phyloP scores from a whole-genome alignment of 768 basidiomycete species.

The Xerocomellus amylosporus region DNA sequence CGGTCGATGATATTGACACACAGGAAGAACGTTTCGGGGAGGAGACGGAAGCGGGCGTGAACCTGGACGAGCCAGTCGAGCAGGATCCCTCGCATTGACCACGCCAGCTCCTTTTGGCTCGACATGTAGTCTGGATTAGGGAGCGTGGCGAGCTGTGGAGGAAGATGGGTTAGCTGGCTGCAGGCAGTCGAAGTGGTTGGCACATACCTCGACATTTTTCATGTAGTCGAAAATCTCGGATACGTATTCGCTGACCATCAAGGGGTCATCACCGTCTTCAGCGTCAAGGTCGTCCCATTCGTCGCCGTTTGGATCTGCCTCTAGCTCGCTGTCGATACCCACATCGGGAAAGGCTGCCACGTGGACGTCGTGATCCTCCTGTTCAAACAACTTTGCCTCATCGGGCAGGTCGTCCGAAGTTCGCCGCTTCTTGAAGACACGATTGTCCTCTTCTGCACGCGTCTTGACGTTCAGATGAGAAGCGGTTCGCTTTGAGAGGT shows the following conservation, averaged over 20 bases:
- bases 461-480: conserved; percentile 28
- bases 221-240: conserved; percentile 91
- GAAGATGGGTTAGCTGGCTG: not conserved
- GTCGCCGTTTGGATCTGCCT: conserved; percentile 62
- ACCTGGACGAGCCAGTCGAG: conserved; percentile 94
- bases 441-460: conserved; percentile 56
- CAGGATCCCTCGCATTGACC: conserved; percentile 86
- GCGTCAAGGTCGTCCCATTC: conserved; percentile 91
- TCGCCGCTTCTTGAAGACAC: conserved; percentile 70
- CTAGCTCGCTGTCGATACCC: conserved; percentile 45
- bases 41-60: conserved; percentile 78
- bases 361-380: conserved; percentile 30
- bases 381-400: conserved; percentile 42
- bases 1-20: conserved; percentile 82
- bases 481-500: conserved; percentile 33
- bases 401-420: conserved; percentile 65
- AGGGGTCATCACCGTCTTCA: conserved; percentile 89
- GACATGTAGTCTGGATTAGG: conserved; percentile 86
- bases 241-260: conserved; percentile 98
- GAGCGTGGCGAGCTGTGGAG: conserved; percentile 63
- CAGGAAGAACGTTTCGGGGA: conserved; percentile 90
- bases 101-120: conserved; percentile 76
- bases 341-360: conserved; percentile 43
- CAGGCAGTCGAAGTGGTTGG: not conserved
- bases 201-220: conserved; percentile 73